phyloP scores from a whole-genome alignment of 768 basidiomycete genomes.

The Artomyces pyxidatus region DNA sequence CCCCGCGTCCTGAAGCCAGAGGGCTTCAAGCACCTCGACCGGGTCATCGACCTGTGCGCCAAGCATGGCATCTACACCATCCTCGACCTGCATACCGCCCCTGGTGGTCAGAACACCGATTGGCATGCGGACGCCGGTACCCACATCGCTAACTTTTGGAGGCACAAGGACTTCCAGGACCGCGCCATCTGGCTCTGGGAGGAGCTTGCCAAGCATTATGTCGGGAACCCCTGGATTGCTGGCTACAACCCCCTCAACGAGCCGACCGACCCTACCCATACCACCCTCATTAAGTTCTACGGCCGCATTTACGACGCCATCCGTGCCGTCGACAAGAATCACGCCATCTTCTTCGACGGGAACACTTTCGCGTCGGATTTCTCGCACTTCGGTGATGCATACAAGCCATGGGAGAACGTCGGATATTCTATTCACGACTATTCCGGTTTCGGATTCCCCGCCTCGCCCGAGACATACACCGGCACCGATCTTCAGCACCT shows the following conservation, averaged over 20 bases:
- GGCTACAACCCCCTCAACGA: slow-evolving; percentile 87
- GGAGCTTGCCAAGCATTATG: slow-evolving; percentile 68
- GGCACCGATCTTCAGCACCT: slow-evolving; percentile 43
- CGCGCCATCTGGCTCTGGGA: slow-evolving; percentile 72
- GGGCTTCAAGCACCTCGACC: slow-evolving; percentile 77
- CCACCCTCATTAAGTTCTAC: slow-evolving; percentile 59
- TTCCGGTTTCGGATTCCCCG: slow-evolving; percentile 65
- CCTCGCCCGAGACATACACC: slow-evolving; percentile 44
- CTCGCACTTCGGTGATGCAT: slow-evolving; percentile 58
- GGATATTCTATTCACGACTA: slow-evolving; percentile 80
- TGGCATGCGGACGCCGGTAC: slow-evolving; percentile 75
- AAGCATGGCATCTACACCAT: slow-evolving; percentile 73
- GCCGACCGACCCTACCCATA: slow-evolving; percentile 64
- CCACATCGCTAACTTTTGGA: slow-evolving; percentile 71
- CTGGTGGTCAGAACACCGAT: slow-evolving; percentile 68
- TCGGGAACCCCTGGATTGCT: slow-evolving; percentile 72
- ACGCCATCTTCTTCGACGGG: slow-evolving; percentile 74
- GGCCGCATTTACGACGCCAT: slow-evolving; percentile 62
- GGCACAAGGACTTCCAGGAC: slow-evolving; percentile 81
- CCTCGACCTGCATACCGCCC: slow-evolving; percentile 72
- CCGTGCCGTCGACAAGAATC: slow-evolving; percentile 58
- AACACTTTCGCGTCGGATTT: slow-evolving; percentile 82
- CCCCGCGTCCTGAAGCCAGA: slow-evolving; percentile 66
- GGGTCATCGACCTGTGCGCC: slow-evolving; percentile 70
- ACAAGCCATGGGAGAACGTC: slow-evolving; percentile 58